Conservation (phyloP, 176 grass and related monocot species). For the Urochloa ruziziensis region DNA sequence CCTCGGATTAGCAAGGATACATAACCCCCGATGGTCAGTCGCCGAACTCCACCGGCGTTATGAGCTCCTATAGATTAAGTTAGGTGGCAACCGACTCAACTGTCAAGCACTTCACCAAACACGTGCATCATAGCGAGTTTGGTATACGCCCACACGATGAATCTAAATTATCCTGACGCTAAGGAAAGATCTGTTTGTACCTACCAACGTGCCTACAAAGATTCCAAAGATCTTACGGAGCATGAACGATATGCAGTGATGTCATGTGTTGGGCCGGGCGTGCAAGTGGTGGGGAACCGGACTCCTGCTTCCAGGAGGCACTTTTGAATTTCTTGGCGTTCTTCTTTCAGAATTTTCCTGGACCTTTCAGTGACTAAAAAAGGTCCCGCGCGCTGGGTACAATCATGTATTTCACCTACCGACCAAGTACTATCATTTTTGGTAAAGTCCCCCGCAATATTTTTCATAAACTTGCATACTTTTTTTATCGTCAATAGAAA, state of each 20-base stretch:
- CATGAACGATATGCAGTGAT: not conserved
- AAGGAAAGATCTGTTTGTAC: not conserved
- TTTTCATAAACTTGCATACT: too few relatives aligned
- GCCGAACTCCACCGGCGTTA: not conserved
- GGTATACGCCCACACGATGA: not conserved
- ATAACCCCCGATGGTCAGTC: not conserved
- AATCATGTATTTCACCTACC: too few relatives aligned
- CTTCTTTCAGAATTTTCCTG: not conserved
- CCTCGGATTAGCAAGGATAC: not conserved
- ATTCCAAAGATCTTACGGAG: not conserved
- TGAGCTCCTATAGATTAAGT: not conserved
- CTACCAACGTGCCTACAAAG: too few relatives aligned
- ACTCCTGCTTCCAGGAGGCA: not conserved
- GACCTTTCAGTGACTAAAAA: too few relatives aligned
- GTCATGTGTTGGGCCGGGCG: not conserved
- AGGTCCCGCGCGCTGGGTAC: too few relatives aligned
- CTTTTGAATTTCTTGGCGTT: not conserved
- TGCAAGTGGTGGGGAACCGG: not conserved
- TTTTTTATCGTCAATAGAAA: too few relatives aligned
- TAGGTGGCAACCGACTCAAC: slow-evolving; percentile 1
- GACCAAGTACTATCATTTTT: too few relatives aligned
- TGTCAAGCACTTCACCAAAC: slow-evolving; percentile 11
- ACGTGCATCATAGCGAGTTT: slow-evolving; percentile 10
- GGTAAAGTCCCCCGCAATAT: too few relatives aligned
- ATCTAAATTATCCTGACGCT: not conserved